Conservation (phyloP, 169 alveolate genomes). For the Plasmodium sp. region DNA sequence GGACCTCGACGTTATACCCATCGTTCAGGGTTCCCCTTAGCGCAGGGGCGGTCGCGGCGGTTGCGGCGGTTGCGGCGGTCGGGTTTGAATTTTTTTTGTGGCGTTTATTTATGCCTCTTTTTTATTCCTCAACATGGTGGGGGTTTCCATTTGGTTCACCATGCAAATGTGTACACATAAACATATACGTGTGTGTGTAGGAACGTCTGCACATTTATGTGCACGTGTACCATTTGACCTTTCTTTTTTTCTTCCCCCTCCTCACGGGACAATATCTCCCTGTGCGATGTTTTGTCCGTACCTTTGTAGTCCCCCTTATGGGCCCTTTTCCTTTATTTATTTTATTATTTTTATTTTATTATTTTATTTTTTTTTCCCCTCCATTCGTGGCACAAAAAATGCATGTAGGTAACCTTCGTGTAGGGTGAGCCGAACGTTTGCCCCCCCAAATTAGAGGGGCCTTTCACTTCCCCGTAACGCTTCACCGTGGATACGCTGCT, state of each 20-base stretch:
- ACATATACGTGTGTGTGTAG: not conserved
- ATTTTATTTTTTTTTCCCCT: not conserved
- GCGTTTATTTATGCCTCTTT: not conserved
- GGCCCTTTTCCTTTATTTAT: not conserved
- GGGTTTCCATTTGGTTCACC: not conserved
- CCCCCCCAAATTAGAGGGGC: not conserved
- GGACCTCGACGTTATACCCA: slow-evolving; percentile 14
- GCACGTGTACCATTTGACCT: not conserved
- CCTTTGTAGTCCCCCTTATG: not conserved
- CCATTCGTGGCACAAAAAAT: not conserved
- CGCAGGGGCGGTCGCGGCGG: not conserved
- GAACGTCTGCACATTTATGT: not conserved
- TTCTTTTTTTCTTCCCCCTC: not conserved
- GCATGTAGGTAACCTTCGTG: not conserved
- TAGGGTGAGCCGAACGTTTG: not conserved
- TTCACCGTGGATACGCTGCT: not conserved
- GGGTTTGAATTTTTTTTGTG: not conserved
- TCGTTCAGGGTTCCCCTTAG: slow-evolving; percentile 10
- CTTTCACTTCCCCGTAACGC: not conserved
- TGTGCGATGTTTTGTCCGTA: not conserved
- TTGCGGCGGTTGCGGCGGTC: not conserved
- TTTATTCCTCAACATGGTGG: not conserved
- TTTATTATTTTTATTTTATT: not conserved
- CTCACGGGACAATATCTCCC: not conserved
- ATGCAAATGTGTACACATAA: not conserved